These are phyloP conservation scores for Przewalskia tangutica DNA, from an alignment of 257 asterid species.

Conservation along the genomic window DNA sequence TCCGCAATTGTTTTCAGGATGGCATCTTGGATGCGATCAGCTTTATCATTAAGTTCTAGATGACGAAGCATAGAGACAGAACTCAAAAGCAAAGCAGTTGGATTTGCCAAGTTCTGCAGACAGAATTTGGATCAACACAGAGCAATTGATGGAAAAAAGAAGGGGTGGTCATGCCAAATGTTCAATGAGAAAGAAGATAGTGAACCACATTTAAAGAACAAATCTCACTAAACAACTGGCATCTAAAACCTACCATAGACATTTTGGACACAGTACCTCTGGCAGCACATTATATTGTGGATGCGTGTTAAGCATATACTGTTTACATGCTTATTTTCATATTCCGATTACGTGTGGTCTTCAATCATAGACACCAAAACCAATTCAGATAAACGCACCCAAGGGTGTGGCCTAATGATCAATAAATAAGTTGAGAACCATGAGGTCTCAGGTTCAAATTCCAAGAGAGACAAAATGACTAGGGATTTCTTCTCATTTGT, in stretches of 20 bases:
- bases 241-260: background rate
- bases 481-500: no score
- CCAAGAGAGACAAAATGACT: no score
- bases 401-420: no score
- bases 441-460: no score
- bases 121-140: background rate
- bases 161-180: background rate
- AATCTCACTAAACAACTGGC: background rate
- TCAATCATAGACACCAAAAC: background rate
- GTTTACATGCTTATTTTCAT: background rate
- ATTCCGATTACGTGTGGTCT: background rate
- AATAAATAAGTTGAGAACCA: no score
- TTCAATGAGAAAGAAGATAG: background rate
- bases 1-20: constrained; percentile 77
- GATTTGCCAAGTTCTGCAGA: constrained; percentile 84
- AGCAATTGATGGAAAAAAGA: background rate
- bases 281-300: background rate
- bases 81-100: constrained; percentile 91
- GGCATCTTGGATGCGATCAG: constrained; percentile 73
- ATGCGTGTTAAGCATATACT: background rate
- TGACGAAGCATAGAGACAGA: constrained; percentile 75
- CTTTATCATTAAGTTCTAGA: constrained; percentile 65
- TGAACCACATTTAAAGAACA: background rate
- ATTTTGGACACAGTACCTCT: background rate
- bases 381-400: background rate